Base-by-base conservation (phyloP, 306 rosid species). In the Begonia masoniana region DNA sequence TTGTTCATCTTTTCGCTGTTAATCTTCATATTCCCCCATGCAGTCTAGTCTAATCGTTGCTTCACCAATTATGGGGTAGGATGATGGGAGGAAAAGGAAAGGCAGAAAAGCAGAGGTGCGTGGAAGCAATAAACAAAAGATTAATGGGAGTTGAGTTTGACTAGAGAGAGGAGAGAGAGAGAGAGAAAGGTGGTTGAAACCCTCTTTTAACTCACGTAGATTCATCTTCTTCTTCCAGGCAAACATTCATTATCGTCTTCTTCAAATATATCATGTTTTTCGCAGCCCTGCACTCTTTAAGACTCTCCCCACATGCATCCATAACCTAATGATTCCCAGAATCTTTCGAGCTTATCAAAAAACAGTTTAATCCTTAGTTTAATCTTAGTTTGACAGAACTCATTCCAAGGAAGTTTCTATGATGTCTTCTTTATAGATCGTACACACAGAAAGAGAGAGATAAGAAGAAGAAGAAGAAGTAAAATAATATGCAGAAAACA, bases 221-320 rank as follows among this genome's bases (percentile, higher is more conserved):
- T 73, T 64, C 64, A 52, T 61, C 56, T 23, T 54, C 61, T 64
- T 52, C 50, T 65, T 67, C 58, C 78, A 62, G 68, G 77, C 93
- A 86, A 81, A 86, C 95, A 86, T 86, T 82, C 95, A 86, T 78
- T 68, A 75, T 26, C 35, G 35, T 26, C 35, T 26, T 26, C 35
- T 26, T 26, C 83, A 64, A 79, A 73, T 59, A 61, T 71, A 60
- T 74, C 67, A 63, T n/a, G 39, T 31, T 31, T 31, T 31, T 31
- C 39, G 8, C 39, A 31, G 39, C 7, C 7, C 39, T 31, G 39
- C 39, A 31, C 39, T 5, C 8, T 5, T 31, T 6, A 31, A 5
- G 39, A 31, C 69, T 56, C 59, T 58, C 63, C 21, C 15, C 15
- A 31, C 39, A 31, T 31, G 39, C 39, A 31, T 31, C 39, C 7